Evolutionary conservation across 78 protist species (phyloP).

Genomic region (Thecamonas trahens): DNA sequence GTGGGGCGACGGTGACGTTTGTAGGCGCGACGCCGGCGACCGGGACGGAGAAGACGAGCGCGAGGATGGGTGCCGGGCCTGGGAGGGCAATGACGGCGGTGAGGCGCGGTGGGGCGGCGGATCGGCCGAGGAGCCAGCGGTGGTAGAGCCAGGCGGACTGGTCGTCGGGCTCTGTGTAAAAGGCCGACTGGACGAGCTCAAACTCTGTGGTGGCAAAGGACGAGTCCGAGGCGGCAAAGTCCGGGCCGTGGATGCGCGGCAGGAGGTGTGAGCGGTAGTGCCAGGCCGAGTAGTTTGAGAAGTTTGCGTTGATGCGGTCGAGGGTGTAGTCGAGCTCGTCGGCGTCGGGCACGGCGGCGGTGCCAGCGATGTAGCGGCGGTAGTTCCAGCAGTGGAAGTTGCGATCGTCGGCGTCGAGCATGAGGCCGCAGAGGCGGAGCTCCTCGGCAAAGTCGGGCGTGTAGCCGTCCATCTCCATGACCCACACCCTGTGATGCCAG

Average conservation of each 20-base stretch:
- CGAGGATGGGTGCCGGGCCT: too few relatives aligned
- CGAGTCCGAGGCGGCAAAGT: not conserved
- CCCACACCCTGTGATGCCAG: constrained; percentile 53
- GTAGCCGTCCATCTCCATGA: not conserved
- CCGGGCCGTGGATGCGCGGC: constrained; percentile 19
- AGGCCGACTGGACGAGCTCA: constrained; percentile 63
- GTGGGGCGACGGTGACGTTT: too few relatives aligned
- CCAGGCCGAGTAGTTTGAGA: constrained; percentile 92
- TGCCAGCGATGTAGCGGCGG: constrained; percentile 2
- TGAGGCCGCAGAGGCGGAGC: constrained; percentile 24
- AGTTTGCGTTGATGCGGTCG: constrained; percentile 55
- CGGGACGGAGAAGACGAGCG: too few relatives aligned
- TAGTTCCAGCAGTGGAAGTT: constrained; percentile 68
- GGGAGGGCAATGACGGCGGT: too few relatives aligned
- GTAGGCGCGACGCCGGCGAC: too few relatives aligned
- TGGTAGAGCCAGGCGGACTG: constrained; percentile 86
- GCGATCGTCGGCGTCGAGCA: constrained; percentile 71
- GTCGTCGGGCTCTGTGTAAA: constrained; percentile 85
- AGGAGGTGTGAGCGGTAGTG: constrained; percentile 71
- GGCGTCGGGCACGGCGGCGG: not conserved
- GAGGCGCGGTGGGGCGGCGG: too few relatives aligned
- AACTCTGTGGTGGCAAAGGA: constrained; percentile 61
- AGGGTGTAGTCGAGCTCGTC: constrained; percentile 59
- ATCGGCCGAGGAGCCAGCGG: constrained; percentile 73
- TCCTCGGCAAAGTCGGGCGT: constrained; percentile 14